Evolutionary conservation across 1,139 yeast genomes (phyloP).

Genomic region (Candida labiduridarum): DNA sequence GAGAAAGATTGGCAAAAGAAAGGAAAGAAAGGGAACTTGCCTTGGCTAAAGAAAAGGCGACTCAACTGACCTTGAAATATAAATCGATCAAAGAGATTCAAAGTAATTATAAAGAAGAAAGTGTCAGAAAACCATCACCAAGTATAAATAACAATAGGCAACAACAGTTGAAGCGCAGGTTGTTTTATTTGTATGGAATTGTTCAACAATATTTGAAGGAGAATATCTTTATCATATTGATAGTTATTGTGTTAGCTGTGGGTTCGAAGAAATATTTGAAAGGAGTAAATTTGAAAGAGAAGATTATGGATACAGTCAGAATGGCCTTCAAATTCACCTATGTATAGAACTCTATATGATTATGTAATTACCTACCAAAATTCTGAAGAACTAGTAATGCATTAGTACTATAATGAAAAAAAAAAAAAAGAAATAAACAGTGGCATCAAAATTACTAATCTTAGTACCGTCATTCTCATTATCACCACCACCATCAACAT

Average conservation of each 20-base stretch:
- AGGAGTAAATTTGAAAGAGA: constrained; percentile 32
- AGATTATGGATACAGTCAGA: constrained; percentile 37
- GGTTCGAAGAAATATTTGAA: constrained; percentile 24
- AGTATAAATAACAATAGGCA: constrained; percentile 13
- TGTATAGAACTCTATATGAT: constrained; percentile 27
- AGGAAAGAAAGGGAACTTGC: constrained; percentile 19
- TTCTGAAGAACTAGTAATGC: neutral
- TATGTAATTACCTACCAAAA: neutral
- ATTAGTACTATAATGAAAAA: too few species aligned
- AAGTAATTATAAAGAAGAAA: constrained; percentile 14
- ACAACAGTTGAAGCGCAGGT: constrained; percentile 14
- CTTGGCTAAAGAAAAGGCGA: constrained; percentile 22
- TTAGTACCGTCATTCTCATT: neutral
- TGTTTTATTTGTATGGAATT: constrained; percentile 21
- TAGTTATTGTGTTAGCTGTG: constrained; percentile 26
- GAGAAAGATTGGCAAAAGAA: constrained; percentile 25
- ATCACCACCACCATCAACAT: neutral
- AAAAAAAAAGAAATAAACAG: neutral
- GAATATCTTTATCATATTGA: constrained; percentile 32
- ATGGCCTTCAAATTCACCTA: constrained; percentile 52
- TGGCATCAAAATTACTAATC: neutral
- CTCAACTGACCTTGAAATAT: constrained; percentile 34
- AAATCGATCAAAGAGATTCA: constrained; percentile 34
- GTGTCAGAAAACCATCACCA: neutral
- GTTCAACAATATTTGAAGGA: constrained; percentile 27